phyloP scores from a whole-genome alignment of 345 rosid species.

The Dipteronia dyeriana region DNA sequence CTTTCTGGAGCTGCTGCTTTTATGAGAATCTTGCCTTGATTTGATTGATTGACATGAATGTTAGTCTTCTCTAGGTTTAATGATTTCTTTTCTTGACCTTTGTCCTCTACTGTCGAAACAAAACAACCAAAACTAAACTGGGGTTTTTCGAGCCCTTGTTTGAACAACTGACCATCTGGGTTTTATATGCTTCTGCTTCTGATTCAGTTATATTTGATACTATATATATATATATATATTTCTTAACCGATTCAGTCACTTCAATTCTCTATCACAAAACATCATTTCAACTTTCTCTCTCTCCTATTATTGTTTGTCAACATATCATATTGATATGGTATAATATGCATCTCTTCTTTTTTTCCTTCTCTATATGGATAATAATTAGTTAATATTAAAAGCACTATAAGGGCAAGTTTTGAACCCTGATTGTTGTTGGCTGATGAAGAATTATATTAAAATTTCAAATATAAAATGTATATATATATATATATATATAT shows the following conservation, averaged over 20 bases:
- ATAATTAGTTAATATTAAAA: neutral
- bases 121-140: neutral
- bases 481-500: no score
- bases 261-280: slow-evolving; percentile 30
- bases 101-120: slow-evolving; percentile 38
- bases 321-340: neutral
- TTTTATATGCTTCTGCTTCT: slow-evolving; percentile 24
- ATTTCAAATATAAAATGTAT: neutral
- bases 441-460: neutral
- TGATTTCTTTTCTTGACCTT: slow-evolving; percentile 38
- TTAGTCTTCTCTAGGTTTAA: slow-evolving; percentile 47
- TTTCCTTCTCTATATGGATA: neutral
- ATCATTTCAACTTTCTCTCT: slow-evolving; percentile 23
- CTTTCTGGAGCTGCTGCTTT: slow-evolving; percentile 23
- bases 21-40: neutral
- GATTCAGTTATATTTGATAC: slow-evolving; percentile 14
- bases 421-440: neutral
- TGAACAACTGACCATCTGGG: slow-evolving; percentile 25
- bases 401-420: neutral
- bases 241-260: slow-evolving; percentile 49
- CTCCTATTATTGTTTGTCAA: slow-evolving; percentile 13
- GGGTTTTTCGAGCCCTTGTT: slow-evolving; percentile 15
- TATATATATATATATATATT: neutral
- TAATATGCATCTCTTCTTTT: neutral
- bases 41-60: slow-evolving; percentile 45